These are phyloP conservation scores for Pittosporum tobira DNA, from an alignment of 129 eudicot species.

Conservation along the genomic window DNA sequence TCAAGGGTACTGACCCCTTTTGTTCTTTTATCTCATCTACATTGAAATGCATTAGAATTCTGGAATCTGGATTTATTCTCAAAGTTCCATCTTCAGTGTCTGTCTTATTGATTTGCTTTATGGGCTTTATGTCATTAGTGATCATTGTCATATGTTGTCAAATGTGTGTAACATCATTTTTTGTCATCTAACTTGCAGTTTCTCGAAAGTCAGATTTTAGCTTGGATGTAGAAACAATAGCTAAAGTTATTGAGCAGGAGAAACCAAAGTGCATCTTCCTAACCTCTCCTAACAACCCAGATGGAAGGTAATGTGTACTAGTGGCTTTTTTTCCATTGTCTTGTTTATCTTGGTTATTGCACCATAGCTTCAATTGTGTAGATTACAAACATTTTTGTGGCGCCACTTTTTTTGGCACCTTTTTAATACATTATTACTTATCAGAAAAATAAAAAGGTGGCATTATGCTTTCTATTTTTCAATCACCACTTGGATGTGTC, in stretches of 20 bases:
- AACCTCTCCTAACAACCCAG: conserved; percentile 97
- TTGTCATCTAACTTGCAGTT: conserved; percentile 38
- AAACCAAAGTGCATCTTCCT: conserved; percentile 92
- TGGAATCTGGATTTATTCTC: too few relatives aligned
- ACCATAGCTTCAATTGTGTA: background rate
- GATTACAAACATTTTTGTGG: background rate
- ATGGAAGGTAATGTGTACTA: conserved; percentile 61
- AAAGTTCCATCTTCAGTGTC: background rate
- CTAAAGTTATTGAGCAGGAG: conserved; percentile 54
- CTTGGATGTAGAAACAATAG: conserved; percentile 54
- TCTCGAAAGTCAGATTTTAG: conserved; percentile 72
- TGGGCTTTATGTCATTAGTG: background rate
- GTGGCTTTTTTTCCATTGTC: background rate
- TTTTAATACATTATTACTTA: too few relatives aligned
- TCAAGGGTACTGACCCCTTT: conserved; percentile 15
- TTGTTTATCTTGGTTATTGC: background rate
- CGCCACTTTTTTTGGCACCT: too few relatives aligned
- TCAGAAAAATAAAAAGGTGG: too few relatives aligned
- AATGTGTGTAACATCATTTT: conserved; percentile 8
- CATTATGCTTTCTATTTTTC: too few relatives aligned
- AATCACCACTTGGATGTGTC: too few relatives aligned
- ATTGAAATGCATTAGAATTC: background rate
- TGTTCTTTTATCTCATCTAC: background rate
- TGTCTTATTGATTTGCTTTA: background rate
- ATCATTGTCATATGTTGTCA: background rate